Base-by-base conservation (phyloP, 768 basidiomycete genomes). In the Phanerochaete sordida region DNA sequence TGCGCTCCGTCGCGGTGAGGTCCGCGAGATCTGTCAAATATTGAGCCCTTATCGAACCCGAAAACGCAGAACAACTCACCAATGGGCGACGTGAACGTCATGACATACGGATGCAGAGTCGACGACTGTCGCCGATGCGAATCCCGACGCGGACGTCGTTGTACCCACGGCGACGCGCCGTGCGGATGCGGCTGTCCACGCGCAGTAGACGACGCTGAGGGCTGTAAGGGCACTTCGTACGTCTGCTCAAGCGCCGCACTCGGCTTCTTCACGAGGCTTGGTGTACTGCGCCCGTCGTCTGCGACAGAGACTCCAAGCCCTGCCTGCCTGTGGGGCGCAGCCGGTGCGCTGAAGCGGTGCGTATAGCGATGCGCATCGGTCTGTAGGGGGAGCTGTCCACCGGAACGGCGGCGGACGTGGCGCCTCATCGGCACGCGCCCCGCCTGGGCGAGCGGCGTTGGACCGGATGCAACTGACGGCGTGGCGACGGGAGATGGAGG, bases 51-150 rank as follows among this genome's bases (percentile, higher is more conserved):
- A 56, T 26, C 58, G 39, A 30, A 11, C 23, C 53, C 30, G 39
- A 43, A 16, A 33, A 28, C 35, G 31, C 31, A 8, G 19, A 31
- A 35, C 3, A 13, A 46, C 72, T 52, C 45, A 75, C 73, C 74
- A 49, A 77, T 77, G 11, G 76, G 76, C 13, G 75, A 76, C 44
- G 75, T 76, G 59, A 74, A 77, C 45, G 67, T 74, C 59, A 68
- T 72, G n/a, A 73, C 72, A 56, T 74, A 71, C 19, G 71, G 73
- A 56, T 74, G 72, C 55, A 71, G 39, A 37, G 28, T 63, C 58
- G 63, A 53, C 57, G 43, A 55, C 61, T 56, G 53, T 47, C 62
- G 53, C 21, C 37, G 15, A 8, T 54, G 53, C 53, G 35, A 21
- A 12, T 9, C 35, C 1, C 53, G 35, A 4, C 21, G 8, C 21